A percentile compares a stretch with the other conserved stretches of the same genome.
Conservation (phyloP, 495 filamentous ascomycete species). For the Acidomyces sp. region DNA sequence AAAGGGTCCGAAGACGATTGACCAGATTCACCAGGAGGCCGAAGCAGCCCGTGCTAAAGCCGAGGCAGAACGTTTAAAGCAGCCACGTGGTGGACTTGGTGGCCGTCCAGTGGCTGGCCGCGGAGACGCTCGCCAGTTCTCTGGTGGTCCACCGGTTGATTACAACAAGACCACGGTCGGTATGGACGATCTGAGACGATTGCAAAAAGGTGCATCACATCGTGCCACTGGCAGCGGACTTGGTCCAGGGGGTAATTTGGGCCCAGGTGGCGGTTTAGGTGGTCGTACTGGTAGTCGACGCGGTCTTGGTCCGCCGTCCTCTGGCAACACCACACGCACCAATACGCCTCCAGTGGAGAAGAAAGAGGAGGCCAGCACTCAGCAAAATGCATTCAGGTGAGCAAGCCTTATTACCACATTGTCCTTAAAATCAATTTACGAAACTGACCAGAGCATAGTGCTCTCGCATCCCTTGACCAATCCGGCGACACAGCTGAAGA, state of each 20-base stretch:
- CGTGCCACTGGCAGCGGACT: slow-evolving; percentile 45
- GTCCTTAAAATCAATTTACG: not conserved
- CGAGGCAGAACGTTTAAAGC: slow-evolving; percentile 49
- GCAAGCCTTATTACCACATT: slow-evolving; percentile 8
- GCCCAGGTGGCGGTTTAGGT: slow-evolving; percentile 11
- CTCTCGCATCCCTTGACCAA: slow-evolving; percentile 17
- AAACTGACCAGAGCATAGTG: slow-evolving; percentile 11
- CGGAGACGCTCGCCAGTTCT: slow-evolving; percentile 74
- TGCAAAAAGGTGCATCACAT: slow-evolving; percentile 46
- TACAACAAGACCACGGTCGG: slow-evolving; percentile 67
- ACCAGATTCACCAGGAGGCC: slow-evolving; percentile 79
- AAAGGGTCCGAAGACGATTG: slow-evolving; percentile 93
- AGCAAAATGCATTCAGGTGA: slow-evolving; percentile 84
- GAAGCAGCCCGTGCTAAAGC: slow-evolving; percentile 51
- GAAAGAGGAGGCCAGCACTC: slow-evolving; percentile 48
- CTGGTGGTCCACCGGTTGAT: slow-evolving; percentile 49
- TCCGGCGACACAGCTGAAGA: slow-evolving; percentile 12
- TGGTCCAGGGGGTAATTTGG: slow-evolving; percentile 19
- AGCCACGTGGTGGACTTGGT: slow-evolving; percentile 46
- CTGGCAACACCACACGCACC: slow-evolving; percentile 67
- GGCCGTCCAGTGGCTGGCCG: slow-evolving; percentile 61
- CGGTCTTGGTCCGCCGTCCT: slow-evolving; percentile 43
- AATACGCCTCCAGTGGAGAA: slow-evolving; percentile 67
- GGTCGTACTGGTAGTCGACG: slow-evolving; percentile 14
- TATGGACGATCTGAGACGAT: slow-evolving; percentile 74